Evolutionary conservation across 345 rosid genomes (phyloP).

Genomic region (Erucastrum elatum): DNA sequence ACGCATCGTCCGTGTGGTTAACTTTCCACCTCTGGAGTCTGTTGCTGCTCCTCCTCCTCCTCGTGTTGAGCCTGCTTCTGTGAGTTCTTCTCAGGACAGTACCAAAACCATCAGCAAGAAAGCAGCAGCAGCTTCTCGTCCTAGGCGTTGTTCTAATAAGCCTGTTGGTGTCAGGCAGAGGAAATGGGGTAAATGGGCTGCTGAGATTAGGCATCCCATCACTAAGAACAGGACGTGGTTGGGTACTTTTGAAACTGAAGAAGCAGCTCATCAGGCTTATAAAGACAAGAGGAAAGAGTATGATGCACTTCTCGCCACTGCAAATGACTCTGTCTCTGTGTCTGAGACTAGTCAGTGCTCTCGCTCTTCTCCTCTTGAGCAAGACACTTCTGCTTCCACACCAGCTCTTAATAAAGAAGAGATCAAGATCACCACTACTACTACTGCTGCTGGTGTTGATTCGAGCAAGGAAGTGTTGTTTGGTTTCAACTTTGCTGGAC

Average conservation of each 20-base stretch:
- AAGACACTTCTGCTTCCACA: conserved; percentile 47
- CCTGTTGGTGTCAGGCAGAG: conserved; percentile 81
- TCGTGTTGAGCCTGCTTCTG: conserved; percentile 33
- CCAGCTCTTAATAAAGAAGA: background rate
- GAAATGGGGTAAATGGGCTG: conserved; percentile 99
- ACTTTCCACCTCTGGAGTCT: conserved; percentile 37
- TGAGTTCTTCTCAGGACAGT: conserved; percentile 69
- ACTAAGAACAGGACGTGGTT: conserved; percentile 70
- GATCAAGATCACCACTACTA: background rate
- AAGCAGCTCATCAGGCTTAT: conserved; percentile 83
- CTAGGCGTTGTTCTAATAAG: conserved; percentile 31
- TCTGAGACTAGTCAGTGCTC: conserved; percentile 52
- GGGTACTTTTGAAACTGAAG: conserved; percentile 79
- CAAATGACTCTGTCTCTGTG: background rate
- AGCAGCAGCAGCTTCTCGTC: background rate
- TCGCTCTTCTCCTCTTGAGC: conserved; percentile 53
- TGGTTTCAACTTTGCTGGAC: conserved; percentile 37
- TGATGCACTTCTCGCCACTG: conserved; percentile 41
- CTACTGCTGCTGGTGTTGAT: background rate
- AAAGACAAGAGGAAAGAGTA: conserved; percentile 62
- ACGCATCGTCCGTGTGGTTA: conserved; percentile 59
- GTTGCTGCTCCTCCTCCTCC: background rate
- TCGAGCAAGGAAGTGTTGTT: conserved; percentile 25
- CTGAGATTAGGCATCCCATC: conserved; percentile 83
- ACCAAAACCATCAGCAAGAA: conserved; percentile 42